A percentile compares a stretch with the other conserved stretches of the same genome.
Conservation (phyloP, 2,329 filamentous ascomycete genomes). For the Stagonosporopsis chrysanthemi region DNA sequence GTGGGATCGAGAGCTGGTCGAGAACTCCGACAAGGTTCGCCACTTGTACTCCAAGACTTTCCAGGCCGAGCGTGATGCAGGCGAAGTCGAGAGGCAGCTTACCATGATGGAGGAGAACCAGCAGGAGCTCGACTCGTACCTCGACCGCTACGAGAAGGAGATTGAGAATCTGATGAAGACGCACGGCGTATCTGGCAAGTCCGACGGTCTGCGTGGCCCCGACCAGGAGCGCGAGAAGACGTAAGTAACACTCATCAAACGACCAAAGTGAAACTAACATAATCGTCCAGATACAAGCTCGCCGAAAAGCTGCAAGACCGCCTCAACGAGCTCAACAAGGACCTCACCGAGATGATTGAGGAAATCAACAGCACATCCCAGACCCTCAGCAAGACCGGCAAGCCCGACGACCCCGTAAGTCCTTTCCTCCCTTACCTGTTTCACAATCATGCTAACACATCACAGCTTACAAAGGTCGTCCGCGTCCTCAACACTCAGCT, state of each 20-base stretch:
- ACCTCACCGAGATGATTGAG: slow-evolving; percentile 94
- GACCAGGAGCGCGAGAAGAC: slow-evolving; percentile 96
- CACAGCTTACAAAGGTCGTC: slow-evolving; percentile 89
- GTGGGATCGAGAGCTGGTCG: slow-evolving; percentile 92
- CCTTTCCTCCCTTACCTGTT: neutral
- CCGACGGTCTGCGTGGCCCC: slow-evolving; percentile 80
- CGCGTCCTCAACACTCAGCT: slow-evolving; percentile 94
- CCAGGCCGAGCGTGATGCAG: slow-evolving; percentile 90
- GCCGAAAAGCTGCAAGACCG: slow-evolving; percentile 92
- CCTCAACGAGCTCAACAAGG: slow-evolving; percentile 91
- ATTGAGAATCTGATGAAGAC: slow-evolving; percentile 93
- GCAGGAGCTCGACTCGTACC: slow-evolving; percentile 84
- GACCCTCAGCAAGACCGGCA: slow-evolving; percentile 85
- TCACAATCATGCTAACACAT: neutral
- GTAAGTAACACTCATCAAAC: slow-evolving; percentile 54
- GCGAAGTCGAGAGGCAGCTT: slow-evolving; percentile 92
- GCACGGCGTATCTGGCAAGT: slow-evolving; percentile 68
- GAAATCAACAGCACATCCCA: slow-evolving; percentile 96
- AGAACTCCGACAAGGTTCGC: slow-evolving; percentile 94
- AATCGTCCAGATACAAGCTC: slow-evolving; percentile 71
- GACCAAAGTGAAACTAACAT: slow-evolving; percentile 11
- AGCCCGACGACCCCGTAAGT: slow-evolving; percentile 61
- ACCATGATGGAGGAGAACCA: slow-evolving; percentile 90
- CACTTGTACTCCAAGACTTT: slow-evolving; percentile 91
- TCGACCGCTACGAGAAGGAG: slow-evolving; percentile 90